Base-by-base conservation (phyloP, 371 early-diverging fungal species). In the Syncephalastrum racemosum region DNA sequence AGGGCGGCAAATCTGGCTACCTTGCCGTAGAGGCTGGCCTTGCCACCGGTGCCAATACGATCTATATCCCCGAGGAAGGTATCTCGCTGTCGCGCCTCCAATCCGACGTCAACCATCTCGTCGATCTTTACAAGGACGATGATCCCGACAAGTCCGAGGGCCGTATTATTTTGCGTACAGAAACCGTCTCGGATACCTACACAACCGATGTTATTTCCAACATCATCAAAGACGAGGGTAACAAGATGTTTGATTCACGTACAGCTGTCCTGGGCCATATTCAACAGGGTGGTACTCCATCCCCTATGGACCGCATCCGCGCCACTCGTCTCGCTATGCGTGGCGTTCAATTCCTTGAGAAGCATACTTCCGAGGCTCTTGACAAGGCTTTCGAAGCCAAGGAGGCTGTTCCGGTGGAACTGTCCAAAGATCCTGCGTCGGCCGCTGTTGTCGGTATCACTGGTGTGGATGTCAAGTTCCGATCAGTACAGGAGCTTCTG, bases 1-100 rank as follows among this genome's bases (percentile, higher is more conserved):
- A 96, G 65, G 99, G 99, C 50, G 98, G 97, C 48, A 88, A 92
- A 54, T 92, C 93, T 69, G 99, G 99, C 3, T 99, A 91, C 71
- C 77, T 99, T 58, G 93, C 99, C 6, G 87, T 92, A 4, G 77
- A 96, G 68, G 92, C 91, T 24, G 99, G 96, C 16, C 81, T 99
- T 18, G 92, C 88, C 22, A 80, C 89, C 10, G 99, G 98, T 52
- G 98, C 99, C 2, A 94, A 93, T 22, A 90, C 90, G 0, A 84
- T 90, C 15, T 99, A 99, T 73, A 98, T 94, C 56, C 99, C 98
- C 13, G 98, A 98, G 75, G 92, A 94, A 66, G 94, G 93, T 14
- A 81, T 98, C 48, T 84, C 77, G 41, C 73, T 98, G 43, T 71
- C 83, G 20, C 86, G 82, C 50, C 77, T 98, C 40, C 91, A 92